Evolutionary conservation across 495 filamentous ascomycete species (phyloP), one percentile per base, ranked within the genome.

Genomic region (Trichocladium uniseriatum): DNA sequence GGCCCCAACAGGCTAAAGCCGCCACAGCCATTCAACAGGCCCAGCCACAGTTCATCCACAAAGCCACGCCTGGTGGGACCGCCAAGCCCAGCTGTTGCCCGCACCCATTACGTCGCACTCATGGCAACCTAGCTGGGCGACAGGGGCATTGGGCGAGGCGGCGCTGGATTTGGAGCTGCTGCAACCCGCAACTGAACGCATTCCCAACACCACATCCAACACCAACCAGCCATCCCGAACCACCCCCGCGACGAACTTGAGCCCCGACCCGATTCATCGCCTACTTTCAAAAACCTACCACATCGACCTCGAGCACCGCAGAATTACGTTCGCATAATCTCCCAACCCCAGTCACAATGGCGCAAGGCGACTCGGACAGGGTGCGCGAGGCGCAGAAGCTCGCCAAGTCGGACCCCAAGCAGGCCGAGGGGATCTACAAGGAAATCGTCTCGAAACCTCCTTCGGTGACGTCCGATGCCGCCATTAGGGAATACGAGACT

Each of bases 361-460:
- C 69, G 43, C 67, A 64, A 37, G 68, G 61, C 61, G 69, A 75
- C 38, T 73, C 70, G 53, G 66, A 64, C 51, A 59, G 64, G 54
- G 72, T 77, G 68, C 57, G 62, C 51, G 87, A 95, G 79, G 90
- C 88, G 66, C 80, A 90, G 76, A 79, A 84, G 70, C 70, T 94
- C 51, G 77, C 76, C 49, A 89, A 86, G 72, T 76, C 79, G 52
- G 78, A 95, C 61, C 82, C 87, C 47, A 69, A 73, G 45, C 86
- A 86, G 72, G 90, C 91, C 45, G 87, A 88, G 67, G 71, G 73
- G 48, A 81, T 82, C 60, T 95, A 89, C 74, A 86, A 90, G 66
- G 84, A 89, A 32, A 84, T 96, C 62, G 79, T 97, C 54, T 83
- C 90, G 28, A 81, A 84, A 63, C 79, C 84, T 16, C 88, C 89